Base-by-base conservation (phyloP, 192 early-diverging fungal species). In the Dispira parvispora region DNA sequence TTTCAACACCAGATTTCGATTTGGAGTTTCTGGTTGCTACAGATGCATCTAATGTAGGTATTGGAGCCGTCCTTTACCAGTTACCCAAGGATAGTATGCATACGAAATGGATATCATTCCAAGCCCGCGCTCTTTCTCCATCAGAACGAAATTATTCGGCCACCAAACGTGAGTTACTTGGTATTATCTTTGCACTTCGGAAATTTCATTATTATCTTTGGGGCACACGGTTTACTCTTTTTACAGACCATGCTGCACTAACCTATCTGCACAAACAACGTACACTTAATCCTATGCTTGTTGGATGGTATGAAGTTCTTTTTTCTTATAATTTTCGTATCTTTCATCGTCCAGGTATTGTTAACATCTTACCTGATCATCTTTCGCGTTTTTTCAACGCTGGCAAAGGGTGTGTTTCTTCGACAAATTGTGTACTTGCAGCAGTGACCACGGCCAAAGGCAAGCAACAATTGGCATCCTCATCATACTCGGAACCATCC, bases 31-130 rank as follows among this genome's bases (percentile, higher is more conserved):
- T 65, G n/a, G 45, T 73, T 9, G 69, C 68, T 8, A 73, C 68
- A 38, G 67, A 63, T 49, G 73, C 73, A 9, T 75, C 73, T 2
- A 69, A 69, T 45, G 25, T 49, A 6, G 73, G 71, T 14, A 66
- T 75, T 26, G 71, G 69, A 13, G 55, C 46, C 0, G 68, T 69
- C 8, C 26, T 71, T 11, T 73, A 64, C 50, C 74, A 75, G 45
- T 13, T 18, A 46, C 12, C 46, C 18, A 53, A 60, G 6, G 50
- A 56, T 1, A 16, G 61, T 26, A 63, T 52, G 47, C 63, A 67
- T 21, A 50, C 63, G 0, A 14, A 44, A 45, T 71, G 69, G 25
- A 62, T 70, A 23, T 62, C 62, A 3, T 75, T 75, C 58, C 42
- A 67, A n/a, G 71, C 73, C 6, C 16, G 63, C 11, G 58, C 68